Evolutionary conservation across 352 stramenopile species (phyloP).

Genomic region (Phytophthora hibernalis): DNA sequence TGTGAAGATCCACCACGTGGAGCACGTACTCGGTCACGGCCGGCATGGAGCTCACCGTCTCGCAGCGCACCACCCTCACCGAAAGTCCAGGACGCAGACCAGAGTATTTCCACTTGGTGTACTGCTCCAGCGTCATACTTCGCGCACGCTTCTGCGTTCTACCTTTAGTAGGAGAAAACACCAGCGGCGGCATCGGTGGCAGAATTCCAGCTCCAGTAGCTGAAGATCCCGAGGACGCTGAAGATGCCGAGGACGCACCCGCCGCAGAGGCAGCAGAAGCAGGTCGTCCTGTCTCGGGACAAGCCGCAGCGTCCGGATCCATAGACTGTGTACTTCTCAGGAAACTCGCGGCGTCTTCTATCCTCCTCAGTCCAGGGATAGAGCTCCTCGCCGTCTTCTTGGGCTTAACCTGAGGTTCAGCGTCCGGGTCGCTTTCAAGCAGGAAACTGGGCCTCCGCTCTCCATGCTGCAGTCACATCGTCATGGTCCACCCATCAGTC

Average conservation of each 20-base stretch:
- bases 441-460: conserved; percentile 42
- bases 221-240: conserved; percentile 26
- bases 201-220: conserved; percentile 34
- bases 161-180: conserved; percentile 59
- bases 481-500: conserved; percentile 38
- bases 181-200: conserved; percentile 61
- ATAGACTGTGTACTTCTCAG: conserved; percentile 18
- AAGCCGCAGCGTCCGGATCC: conserved; percentile 35
- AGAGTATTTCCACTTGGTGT: conserved; percentile 56
- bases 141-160: conserved; percentile 37
- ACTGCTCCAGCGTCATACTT: conserved; percentile 59
- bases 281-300: conserved; percentile 35
- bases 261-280: conserved; percentile 13
- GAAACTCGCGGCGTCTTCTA: conserved; percentile 29
- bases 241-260: conserved; percentile 24
- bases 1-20: conserved; percentile 81
- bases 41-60: conserved; percentile 61
- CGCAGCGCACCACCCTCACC: conserved; percentile 70
- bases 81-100: conserved; percentile 76
- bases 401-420: conserved; percentile 21
- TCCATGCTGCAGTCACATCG: conserved; percentile 40
- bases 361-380: conserved; percentile 28
- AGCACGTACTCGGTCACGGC: conserved; percentile 78
- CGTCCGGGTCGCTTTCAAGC: conserved; percentile 33
- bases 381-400: conserved; percentile 24